Base-by-base conservation (phyloP, 2,329 filamentous ascomycete species). In the Ascochyta fabae region DNA sequence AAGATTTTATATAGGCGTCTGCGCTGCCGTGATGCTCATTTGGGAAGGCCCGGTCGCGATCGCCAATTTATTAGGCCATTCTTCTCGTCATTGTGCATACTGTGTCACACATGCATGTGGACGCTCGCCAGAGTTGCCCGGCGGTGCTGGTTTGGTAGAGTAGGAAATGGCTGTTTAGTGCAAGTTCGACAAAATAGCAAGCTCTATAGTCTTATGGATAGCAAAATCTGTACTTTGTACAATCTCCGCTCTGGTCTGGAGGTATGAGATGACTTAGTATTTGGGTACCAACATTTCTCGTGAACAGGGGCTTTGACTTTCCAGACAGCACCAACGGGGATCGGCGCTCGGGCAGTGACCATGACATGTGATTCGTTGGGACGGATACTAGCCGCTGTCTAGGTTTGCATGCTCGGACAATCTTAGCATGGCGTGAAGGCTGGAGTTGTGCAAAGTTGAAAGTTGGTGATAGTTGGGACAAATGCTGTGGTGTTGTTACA, bases 391-490 rank as follows among this genome's bases (percentile, higher is more conserved):
- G 57, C 51, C 38, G 50, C 53, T 59, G 60, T 58, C 63, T 65
- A 66, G 67, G 61, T 64, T 48, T 59, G 59, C 48, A 48, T 62
- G 64, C 60, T 58, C 55, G 60, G 62, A 58, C 60, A 56, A 47
- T 35, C 63, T 67, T 67, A 62, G 60, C 65, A 60, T 51, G 59
- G 58, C 56, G 55, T 60, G 40, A 53, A 60, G 57, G 52, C 56
- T 60, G 40, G 58, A 69, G 61, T 70, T 72, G 69, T 71, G 69
- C 68, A 70, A 47, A 65, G 38, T 36, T 38, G 23, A 51, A 19
- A 48, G 60, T 54, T 61, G 58, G 59, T 48, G 52, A 56, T 63
- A 60, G 58, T 48, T 46, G 53, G 51, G 42, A 56, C 53, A 58
- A 56, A 53, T 41, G 57, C 45, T 48, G 31, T 60, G 64, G 53